phyloP scores from a whole-genome alignment of 2,329 filamentous ascomycete genomes.

The Neofusicoccum laricinum region DNA sequence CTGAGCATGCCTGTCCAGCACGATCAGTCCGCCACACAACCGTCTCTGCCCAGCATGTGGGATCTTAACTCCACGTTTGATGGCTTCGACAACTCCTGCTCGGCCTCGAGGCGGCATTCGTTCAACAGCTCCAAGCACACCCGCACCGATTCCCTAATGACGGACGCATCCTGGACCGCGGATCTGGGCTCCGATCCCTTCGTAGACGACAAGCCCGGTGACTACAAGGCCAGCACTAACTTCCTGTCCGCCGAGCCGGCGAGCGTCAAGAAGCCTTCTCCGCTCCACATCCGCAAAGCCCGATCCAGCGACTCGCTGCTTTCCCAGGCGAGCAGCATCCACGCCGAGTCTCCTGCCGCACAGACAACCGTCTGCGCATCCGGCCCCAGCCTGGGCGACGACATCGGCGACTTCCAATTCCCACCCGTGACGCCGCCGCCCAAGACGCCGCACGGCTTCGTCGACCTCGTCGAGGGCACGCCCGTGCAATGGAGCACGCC shows the following conservation, averaged over 20 bases:
- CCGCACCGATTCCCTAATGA: conserved; percentile 5
- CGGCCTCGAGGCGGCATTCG: not conserved
- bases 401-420: not conserved
- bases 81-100: not conserved
- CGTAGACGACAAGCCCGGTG: not conserved
- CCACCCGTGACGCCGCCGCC: not conserved
- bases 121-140: not conserved
- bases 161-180: conserved; percentile 1
- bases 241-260: not conserved
- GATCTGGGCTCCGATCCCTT: not conserved
- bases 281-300: conserved; percentile 12
- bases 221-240: not conserved
- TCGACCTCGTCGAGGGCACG: conserved; percentile 9
- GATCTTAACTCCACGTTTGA: conserved; percentile 1
- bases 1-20: not conserved
- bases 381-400: conserved; percentile 17
- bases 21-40: not conserved
- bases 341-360: not conserved
- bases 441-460: conserved; percentile 8
- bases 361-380: conserved; percentile 16
- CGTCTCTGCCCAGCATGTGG: conserved; percentile 1
- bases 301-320: not conserved
- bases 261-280: conserved; percentile 6
- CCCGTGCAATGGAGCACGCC: conserved; percentile 4
- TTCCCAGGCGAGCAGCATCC: not conserved